Percentiles rank a stretch among this genome's conserved stretches.
Conservation (phyloP, 345 rosid species). For the Erysimum cheiranthoides region DNA sequence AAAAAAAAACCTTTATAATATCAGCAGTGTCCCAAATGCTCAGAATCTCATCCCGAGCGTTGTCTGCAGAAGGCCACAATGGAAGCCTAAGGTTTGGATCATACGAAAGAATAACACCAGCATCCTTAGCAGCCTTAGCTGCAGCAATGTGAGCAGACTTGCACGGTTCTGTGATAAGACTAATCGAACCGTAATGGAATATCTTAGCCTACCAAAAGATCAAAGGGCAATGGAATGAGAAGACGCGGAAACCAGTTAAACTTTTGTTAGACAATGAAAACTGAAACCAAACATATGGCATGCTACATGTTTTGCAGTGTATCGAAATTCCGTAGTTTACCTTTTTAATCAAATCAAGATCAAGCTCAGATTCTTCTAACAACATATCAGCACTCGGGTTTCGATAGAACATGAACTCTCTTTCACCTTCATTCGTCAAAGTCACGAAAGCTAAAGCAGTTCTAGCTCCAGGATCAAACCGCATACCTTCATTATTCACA, state of each 20-base stretch:
- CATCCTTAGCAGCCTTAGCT: constrained; percentile 89
- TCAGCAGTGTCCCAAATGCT: constrained; percentile 92
- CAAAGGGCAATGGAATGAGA: not conserved
- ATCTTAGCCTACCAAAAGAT: constrained; percentile 76
- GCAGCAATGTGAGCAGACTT: constrained; percentile 95
- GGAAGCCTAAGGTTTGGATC: constrained; percentile 98
- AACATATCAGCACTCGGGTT: constrained; percentile 99
- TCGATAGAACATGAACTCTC: constrained; percentile 97
- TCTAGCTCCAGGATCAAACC: constrained; percentile 90
- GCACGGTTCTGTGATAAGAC: constrained; percentile 97
- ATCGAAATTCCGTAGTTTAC: constrained; percentile 42
- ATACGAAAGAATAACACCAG: constrained; percentile 84
- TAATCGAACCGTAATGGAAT: constrained; percentile 93
- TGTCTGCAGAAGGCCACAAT: constrained; percentile 84
- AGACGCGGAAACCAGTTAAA: not conserved
- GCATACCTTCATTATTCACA: constrained; percentile 80
- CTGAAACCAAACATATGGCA: not conserved
- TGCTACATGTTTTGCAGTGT: not conserved
- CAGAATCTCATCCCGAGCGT: constrained; percentile 83
- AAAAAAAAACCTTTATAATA: constrained; percentile 67
- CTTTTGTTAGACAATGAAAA: not conserved
- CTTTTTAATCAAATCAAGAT: constrained; percentile 80
- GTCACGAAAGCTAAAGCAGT: constrained; percentile 98
- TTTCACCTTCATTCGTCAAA: constrained; percentile 84
- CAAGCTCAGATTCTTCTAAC: constrained; percentile 82